Conservation (phyloP, 1,284 basidiomycete genomes). For the Austropuccinia psidii region DNA sequence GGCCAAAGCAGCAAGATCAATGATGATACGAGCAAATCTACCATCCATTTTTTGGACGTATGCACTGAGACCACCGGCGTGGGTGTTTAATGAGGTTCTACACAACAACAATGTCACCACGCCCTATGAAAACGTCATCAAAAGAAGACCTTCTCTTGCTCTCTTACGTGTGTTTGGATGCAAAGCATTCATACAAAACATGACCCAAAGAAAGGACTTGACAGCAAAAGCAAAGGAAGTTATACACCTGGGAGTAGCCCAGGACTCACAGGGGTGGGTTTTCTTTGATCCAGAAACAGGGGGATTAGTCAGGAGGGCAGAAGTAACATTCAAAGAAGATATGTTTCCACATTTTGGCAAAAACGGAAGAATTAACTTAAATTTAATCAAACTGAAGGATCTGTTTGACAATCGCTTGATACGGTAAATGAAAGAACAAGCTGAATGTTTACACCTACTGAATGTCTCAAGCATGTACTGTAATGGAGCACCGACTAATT, state of each 20-base stretch:
- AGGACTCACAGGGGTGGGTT: not conserved
- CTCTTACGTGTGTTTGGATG: not conserved
- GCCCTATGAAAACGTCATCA: not conserved
- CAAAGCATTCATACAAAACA: not conserved
- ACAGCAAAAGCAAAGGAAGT: no score
- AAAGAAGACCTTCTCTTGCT: not conserved
- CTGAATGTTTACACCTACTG: no score
- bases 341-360: no score
- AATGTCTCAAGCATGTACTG: no score
- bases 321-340: not conserved
- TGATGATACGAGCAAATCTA: not conserved
- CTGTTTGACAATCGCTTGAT: no score
- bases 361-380: no score
- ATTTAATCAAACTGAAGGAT: no score
- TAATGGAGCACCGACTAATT: no score
- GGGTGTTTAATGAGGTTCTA: not conserved
- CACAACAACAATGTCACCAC: not conserved
- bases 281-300: not conserved
- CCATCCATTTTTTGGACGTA: not conserved
- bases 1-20: not conserved
- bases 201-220: no score
- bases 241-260: no score
- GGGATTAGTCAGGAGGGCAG: not conserved
- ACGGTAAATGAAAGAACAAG: no score
- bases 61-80: not conserved